Base-by-base conservation (phyloP, 2,329 filamentous ascomycete species). In the Fusarium acutatum region DNA sequence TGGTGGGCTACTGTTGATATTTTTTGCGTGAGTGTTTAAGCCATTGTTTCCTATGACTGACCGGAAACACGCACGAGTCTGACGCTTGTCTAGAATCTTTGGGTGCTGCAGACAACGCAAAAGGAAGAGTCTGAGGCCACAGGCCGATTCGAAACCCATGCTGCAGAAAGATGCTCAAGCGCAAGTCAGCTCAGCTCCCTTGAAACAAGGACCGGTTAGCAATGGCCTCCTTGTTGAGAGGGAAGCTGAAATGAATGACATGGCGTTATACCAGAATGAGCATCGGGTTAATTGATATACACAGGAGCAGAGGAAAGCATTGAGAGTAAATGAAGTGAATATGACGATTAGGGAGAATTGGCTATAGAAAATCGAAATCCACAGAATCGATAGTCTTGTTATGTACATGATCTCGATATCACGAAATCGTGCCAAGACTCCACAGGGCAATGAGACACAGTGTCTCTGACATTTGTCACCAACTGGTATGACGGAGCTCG, bases 311-410 rank as follows among this genome's bases (percentile, higher is more conserved):
- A 49, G 43, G 46, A 22, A 26, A 59, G 15, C 22, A 28, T 61
- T 30, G 34, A 60, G 46, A 52, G 40, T 14, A 22, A 10, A 56
- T 40, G 54, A 28, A 38, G 14, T 37, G 40, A 35, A 13, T 26
- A 38, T 34, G 46, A 58, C 24, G 24, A 52, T 26, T 32, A 72
- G 71, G 67, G 71, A 68, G 54, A 18, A 37, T 28, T 60, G 17
- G 28, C 38, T 67, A 67, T 71, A 32, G n/a, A 59, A 70, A 60
- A 73, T 71, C 30, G 57, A 73, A 73, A 73, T 67, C 60, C 71
- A 38, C 35, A 64, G 46, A 37, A 28, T 50, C 54, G 46, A 71
- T 66, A 69, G 64, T 66, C 44, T 60, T 54, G 32, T 66, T 66
- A 26, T 35, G 32, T 47, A 44, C 18, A 47, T 47, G 18, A 50